Conservation (phyloP, 108 stramenopile genomes). For the Cyclotella baltica region DNA sequence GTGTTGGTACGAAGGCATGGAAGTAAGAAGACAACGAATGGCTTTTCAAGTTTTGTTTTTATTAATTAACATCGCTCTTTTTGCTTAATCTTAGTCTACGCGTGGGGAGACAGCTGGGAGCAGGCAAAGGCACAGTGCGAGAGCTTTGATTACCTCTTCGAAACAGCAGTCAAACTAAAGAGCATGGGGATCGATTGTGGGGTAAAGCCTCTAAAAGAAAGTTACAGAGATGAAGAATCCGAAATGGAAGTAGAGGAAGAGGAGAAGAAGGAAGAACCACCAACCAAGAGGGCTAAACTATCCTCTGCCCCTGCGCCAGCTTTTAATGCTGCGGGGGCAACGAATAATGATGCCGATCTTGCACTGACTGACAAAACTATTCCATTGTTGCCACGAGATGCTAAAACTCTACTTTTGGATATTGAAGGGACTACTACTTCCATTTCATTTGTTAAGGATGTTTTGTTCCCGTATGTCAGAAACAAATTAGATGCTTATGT, state of each 20-base stretch:
- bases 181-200: conserved; percentile 77
- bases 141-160: conserved; percentile 95
- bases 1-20: conserved; percentile 96
- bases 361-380: conserved; percentile 46
- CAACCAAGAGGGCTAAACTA: conserved; percentile 41
- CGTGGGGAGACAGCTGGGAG: conserved; percentile 97
- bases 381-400: conserved; percentile 78
- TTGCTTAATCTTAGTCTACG: conserved; percentile 65
- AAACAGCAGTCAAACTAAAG: conserved; percentile 77
- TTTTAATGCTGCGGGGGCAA: conserved; percentile 58
- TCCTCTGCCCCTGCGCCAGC: conserved; percentile 42
- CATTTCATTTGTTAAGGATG: conserved; percentile 93
- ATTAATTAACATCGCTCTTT: background rate
- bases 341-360: conserved; percentile 63
- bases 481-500: conserved; percentile 58
- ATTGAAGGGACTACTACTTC: conserved; percentile 96
- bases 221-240: conserved; percentile 54
- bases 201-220: conserved; percentile 54
- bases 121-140: conserved; percentile 96
- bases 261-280: conserved; percentile 19
- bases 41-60: background rate
- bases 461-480: conserved; percentile 74
- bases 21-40: background rate
- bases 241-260: conserved; percentile 12
- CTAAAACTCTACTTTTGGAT: conserved; percentile 86